Evolutionary conservation across 192 early-diverging fungal species (phyloP), one percentile per base, ranked within the genome.

Genomic region (Rhizophagus prolifer): DNA sequence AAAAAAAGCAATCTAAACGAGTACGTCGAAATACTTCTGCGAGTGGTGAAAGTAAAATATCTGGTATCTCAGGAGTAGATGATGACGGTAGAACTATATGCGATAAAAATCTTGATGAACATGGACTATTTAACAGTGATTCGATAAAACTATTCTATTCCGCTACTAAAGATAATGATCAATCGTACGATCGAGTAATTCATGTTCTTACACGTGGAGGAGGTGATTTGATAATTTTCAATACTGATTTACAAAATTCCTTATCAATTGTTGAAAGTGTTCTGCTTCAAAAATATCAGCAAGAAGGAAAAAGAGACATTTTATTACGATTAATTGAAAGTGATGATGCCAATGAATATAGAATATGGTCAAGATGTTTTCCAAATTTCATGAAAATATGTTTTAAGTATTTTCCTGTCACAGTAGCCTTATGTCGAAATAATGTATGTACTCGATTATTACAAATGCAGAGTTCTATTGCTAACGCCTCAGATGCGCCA

Each of bases 351-450:
- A 47, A 46, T 26, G 63, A 76, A 36, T 16, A n/a, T 34, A n/a
- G 34, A 23, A 85, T 95, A n/a, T 95, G 94, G 94, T 78, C 87
- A 16, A 82, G 83, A 16, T 90, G 87, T 68, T 90, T 93, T 31
- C 91, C 92, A 8, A 83, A 89, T 36, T 77, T 95, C 21, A 75
- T 89, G 30, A 89, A 89, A 68, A 85, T 84, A 75, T 86, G 88
- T 19, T 87, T 92, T 72, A 84, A 87, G 30, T 84, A 82, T 46
- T 88, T 89, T 69, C 79, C 83, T 4, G 59, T 74, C 34, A 72
- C 86, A 50, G 83, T 84, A 28, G 81, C 80, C 34, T 70, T 89
- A 58, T 86, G 83, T 86, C 66, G 88, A 71, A 79, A 82, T 10
- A 88, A 89, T 50, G 80, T 95, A 13, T 89, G 86, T 59, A 81